Evolutionary conservation across 805 yeast genomes (phyloP), one percentile per base, ranked within the genome.

Genomic region (Saccharomycopsis fibuligera): DNA sequence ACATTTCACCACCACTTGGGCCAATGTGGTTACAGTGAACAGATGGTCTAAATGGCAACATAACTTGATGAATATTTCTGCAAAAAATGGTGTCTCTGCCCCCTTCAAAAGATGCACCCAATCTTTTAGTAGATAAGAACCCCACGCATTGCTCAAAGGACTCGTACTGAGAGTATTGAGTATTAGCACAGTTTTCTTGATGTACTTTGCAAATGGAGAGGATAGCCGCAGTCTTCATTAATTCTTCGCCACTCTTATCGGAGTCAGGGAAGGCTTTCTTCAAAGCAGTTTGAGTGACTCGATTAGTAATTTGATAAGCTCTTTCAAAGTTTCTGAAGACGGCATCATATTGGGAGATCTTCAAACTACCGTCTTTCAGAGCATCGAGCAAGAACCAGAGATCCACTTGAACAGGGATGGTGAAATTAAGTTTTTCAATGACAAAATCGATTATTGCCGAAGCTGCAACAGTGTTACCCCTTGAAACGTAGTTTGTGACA

Each of bases 1-100:
- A 60, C 62, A 60, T 58, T 41, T 55, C 62, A 44, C 61, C 59
- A 38, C 61, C 61, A 35, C 51, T 21, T 5, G 59, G 59, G 12
- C 62, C 62, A 44, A 57, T 42, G 38, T 58, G 62, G 9, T 57
- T 50, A 52, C 62, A 59, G 44, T 60, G 62, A 17, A 59, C 59
- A 5, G 25, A 4, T 2, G 61, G 60, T 45, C 61, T 48, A 41
- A 47, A 55, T 5, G 53, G 48, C 25, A 58, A 44, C 62, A 58
- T 60, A 22, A 54, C 54, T 50, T 58, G 63, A 40, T 59, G 60
- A 8, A 57, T 24, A n/a, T 57, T 55, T 39, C 63, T 51, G 33
- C 61, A 60, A 42, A 56, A 57, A 8, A 60, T 40, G 5, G 61
- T 57, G 42, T 60, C 45, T 51, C 57, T 55, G 17, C 61, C 61